Base-by-base conservation (phyloP, 345 rosid species). In the Corymbia maculata region DNA sequence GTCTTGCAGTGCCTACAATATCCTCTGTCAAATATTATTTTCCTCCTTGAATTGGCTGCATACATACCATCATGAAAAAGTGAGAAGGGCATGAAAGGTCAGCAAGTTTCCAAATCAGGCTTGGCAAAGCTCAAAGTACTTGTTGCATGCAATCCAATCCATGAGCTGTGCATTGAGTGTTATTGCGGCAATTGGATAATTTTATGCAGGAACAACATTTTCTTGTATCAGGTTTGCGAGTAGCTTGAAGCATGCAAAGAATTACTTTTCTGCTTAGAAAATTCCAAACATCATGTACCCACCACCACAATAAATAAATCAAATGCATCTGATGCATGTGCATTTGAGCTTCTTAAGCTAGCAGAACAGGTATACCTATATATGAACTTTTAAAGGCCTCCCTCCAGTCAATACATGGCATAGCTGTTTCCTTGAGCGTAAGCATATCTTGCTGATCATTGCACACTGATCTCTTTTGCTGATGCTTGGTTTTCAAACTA, bases 11-110 rank as follows among this genome's bases (percentile, higher is more conserved):
- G 88, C 53, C 53, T 49, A 84, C 98, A 96, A 51, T 92, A 94
- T 64, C 98, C 99, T 88, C 98, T 91, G 75, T 91, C 89, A 75
- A 94, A 91, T 87, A 89, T 91, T 70, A 94, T 86, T 86, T 86
- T 90, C 91, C 91, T 93, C 26, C 93, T 92, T 55, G 88, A 88
- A 79, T 87, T 90, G 30, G 92, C 95, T 91, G 89, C 91, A 90
- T 89, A 89, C 55, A 15, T 85, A 47, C 87, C 50, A 86, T 10
- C 26, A 61, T 55, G 24, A 51, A 32, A 75, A 51, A 88, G 51
- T n/a, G 85, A 32, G 80, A 59, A 88, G 51, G 42, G 49, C 11
- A 85, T 15, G 47, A 45, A 57, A 59, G 30, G 79, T 52, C n/a
- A 52, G 28, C 42, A 49, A 85, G 45, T 13, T 85, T 36, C 36